These are phyloP conservation scores for Paracamarosporium sp. DNA, from an alignment of 2,329 filamentous ascomycete species.

Conservation along the genomic window DNA sequence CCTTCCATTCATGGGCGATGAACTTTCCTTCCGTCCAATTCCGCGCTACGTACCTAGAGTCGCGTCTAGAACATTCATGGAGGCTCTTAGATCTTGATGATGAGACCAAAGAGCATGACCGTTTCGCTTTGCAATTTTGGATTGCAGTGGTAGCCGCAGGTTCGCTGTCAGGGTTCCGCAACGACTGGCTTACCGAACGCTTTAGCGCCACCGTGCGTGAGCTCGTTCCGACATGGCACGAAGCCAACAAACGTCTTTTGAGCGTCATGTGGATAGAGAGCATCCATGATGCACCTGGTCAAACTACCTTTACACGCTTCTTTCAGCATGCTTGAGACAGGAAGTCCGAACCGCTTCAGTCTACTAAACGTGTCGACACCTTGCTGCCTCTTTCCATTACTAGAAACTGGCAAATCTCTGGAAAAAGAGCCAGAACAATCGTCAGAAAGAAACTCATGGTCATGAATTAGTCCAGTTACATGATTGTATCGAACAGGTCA, in stretches of 20 bases:
- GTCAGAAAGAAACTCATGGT: too few relatives aligned
- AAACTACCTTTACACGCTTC: not conserved
- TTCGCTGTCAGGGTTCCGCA: not conserved
- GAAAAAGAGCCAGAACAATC: too few relatives aligned
- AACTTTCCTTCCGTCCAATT: not conserved
- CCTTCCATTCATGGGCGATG: not conserved
- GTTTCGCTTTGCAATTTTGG: not conserved
- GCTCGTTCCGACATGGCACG: not conserved
- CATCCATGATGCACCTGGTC: not conserved
- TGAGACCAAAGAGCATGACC: not conserved
- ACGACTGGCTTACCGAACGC: not conserved
- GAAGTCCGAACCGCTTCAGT: not conserved
- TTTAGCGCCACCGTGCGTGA: not conserved
- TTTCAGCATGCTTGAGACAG: not conserved
- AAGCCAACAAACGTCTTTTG: not conserved
- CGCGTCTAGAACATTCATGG: not conserved
- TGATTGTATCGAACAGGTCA: too few relatives aligned
- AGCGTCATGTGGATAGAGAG: constrained; percentile 2
- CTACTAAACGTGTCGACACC: not conserved
- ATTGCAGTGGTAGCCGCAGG: not conserved
- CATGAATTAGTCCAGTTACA: too few relatives aligned
- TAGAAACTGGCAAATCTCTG: not conserved
- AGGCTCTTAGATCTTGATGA: not conserved
- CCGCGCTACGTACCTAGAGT: not conserved
- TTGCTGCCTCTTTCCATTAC: not conserved